These are phyloP conservation scores for Fomitopsis betulina DNA, from an alignment of 1,284 basidiomycete genomes.

Conservation along the genomic window DNA sequence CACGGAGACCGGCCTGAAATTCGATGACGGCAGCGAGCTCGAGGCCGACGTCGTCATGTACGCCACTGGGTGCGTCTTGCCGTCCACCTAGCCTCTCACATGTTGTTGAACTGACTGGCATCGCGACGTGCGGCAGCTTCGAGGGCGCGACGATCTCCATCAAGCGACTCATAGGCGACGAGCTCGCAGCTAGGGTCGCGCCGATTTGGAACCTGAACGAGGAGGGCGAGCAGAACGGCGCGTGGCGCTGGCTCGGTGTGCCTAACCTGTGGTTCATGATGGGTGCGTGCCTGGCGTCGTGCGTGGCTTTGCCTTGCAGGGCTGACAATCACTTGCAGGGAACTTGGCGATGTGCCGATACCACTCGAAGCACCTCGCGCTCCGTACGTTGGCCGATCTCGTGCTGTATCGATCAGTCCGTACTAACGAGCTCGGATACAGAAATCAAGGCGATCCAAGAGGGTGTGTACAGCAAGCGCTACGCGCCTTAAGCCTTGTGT, in stretches of 20 bases:
- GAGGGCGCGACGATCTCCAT: conserved; percentile 36
- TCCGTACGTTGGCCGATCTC: conserved; percentile 39
- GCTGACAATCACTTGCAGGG: conserved; percentile 25
- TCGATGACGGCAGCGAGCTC: conserved; percentile 60
- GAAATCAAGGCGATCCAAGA: conserved; percentile 60
- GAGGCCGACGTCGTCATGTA: conserved; percentile 67
- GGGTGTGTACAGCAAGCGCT: conserved; percentile 43
- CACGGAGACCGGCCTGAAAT: conserved; percentile 51
- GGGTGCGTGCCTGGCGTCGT: conserved; percentile 28
- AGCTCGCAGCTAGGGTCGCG: conserved; percentile 40
- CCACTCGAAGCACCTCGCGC: conserved; percentile 53
- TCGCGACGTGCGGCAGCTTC: conserved; percentile 26
- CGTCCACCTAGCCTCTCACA: not conserved
- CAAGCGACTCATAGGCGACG: conserved; percentile 42
- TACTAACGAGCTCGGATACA: conserved; percentile 16
- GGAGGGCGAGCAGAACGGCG: conserved; percentile 53
- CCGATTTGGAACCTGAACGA: conserved; percentile 53
- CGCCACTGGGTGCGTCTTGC: conserved; percentile 49
- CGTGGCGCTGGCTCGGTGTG: conserved; percentile 46
- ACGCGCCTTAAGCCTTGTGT: conserved; percentile 16
- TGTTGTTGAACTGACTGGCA: conserved; percentile 2
- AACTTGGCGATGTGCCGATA: conserved; percentile 51
- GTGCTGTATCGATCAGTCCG: not conserved
- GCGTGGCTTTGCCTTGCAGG: too few species aligned
- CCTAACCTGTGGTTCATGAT: conserved; percentile 55